Percentiles rank a stretch among this genome's conserved stretches.
Conservation (phyloP, 495 filamentous ascomycete genomes). For the Penicillium cosmopolitanum region DNA sequence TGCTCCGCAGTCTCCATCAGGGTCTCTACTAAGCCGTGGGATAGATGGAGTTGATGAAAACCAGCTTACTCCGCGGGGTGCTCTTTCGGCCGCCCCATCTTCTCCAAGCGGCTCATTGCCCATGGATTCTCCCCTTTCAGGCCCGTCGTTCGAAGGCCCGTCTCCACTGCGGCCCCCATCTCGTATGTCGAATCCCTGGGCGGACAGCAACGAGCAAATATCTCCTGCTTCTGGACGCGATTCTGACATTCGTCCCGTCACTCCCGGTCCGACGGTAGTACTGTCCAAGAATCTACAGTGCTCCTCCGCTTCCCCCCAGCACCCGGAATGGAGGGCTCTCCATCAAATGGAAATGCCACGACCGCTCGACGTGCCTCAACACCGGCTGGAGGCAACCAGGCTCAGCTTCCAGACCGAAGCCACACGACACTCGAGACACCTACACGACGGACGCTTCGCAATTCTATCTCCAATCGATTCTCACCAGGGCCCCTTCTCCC, state of each 20-base stretch:
- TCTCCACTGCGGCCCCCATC: conserved; percentile 40
- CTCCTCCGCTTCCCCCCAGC: conserved; percentile 45
- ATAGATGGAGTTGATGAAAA: conserved; percentile 41
- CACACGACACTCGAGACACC: conserved; percentile 40
- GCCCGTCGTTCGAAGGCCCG: conserved; percentile 34
- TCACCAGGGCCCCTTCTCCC: conserved; percentile 40
- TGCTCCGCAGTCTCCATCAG: conserved; percentile 32
- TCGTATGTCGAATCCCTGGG: conserved; percentile 49
- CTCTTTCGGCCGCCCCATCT: conserved; percentile 39
- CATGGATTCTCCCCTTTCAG: conserved; percentile 33
- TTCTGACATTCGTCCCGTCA: conserved; percentile 32
- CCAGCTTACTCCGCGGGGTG: conserved; percentile 37
- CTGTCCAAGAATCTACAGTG: conserved; percentile 37
- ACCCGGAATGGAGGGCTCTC: conserved; percentile 34
- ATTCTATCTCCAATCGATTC: conserved; percentile 46
- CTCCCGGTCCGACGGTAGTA: conserved; percentile 30
- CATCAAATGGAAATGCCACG: conserved; percentile 11
- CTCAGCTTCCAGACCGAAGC: conserved; percentile 21
- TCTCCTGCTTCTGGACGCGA: conserved; percentile 27
- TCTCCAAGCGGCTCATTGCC: conserved; percentile 41
- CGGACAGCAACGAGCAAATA: conserved; percentile 26
- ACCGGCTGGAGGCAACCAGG: conserved; percentile 18
- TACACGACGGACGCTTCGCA: conserved; percentile 33
- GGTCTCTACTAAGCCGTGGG: conserved; percentile 39
- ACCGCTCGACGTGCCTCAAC: conserved; percentile 24